A percentile compares a stretch with the other conserved stretches of the same genome.
These are phyloP conservation scores for Aspergillus sojae DNA, from an alignment of 2,329 filamentous ascomycete genomes.

Conservation along the genomic window DNA sequence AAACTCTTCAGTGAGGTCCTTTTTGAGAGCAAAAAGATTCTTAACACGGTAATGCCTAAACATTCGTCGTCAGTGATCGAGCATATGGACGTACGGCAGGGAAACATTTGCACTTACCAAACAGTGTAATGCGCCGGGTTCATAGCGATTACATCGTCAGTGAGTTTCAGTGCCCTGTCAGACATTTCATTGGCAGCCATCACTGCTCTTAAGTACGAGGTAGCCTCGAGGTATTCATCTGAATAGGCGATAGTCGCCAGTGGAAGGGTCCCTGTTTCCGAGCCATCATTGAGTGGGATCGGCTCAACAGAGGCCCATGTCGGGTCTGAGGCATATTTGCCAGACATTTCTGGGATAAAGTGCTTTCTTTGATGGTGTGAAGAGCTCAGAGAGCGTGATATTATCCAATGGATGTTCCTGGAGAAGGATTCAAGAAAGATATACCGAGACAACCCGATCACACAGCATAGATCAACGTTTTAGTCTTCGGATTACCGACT, in stretches of 20 bases:
- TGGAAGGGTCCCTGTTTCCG: constrained; percentile 55
- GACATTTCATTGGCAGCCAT: constrained; percentile 89
- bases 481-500: not conserved
- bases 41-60: constrained; percentile 79
- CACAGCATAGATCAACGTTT: not conserved
- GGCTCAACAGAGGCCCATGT: constrained; percentile 83
- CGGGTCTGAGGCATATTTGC: constrained; percentile 65
- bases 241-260: constrained; percentile 92
- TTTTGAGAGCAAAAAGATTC: constrained; percentile 68
- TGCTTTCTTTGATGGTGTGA: not conserved
- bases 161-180: constrained; percentile 75
- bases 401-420: not conserved
- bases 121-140: constrained; percentile 98
- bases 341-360: constrained; percentile 25
- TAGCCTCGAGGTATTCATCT: constrained; percentile 86
- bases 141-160: constrained; percentile 85
- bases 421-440: not conserved
- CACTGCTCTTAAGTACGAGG: constrained; percentile 88
- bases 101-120: constrained; percentile 60
- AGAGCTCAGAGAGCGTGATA: not conserved
- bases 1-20: constrained; percentile 71
- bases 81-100: not conserved
- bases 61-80: constrained; percentile 14
- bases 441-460: not conserved
- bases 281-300: constrained; percentile 81